Evolutionary conservation across 2,329 filamentous ascomycete genomes (phyloP).

Genomic region (Elsinoe necatrix): DNA sequence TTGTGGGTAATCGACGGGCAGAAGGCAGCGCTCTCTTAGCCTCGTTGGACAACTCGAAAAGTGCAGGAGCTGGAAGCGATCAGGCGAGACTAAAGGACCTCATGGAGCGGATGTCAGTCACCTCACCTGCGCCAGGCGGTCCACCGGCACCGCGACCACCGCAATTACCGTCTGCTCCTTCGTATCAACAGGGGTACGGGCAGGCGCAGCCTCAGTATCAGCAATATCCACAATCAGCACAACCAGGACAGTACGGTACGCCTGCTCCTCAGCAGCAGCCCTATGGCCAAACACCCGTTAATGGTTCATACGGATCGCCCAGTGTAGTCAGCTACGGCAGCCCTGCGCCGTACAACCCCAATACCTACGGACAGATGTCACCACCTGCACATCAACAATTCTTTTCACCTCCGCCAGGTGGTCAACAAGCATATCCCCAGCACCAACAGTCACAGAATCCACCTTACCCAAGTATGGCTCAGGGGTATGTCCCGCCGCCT

Average conservation of each 20-base stretch:
- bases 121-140: conserved; percentile 32
- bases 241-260: conserved; percentile 23
- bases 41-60: conserved; percentile 73
- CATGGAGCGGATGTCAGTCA: conserved; percentile 94
- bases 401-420: conserved; percentile 40
- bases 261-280: conserved; percentile 25
- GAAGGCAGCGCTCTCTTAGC: conserved; percentile 85
- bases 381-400: conserved; percentile 51
- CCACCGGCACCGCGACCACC: conserved; percentile 32
- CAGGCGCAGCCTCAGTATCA: conserved; percentile 44
- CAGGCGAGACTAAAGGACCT: conserved; percentile 75
- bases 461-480: conserved; percentile 40
- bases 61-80: conserved; percentile 54
- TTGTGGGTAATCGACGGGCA: conserved; percentile 86
- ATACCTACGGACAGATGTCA: conserved; percentile 38
- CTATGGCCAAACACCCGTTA: conserved; percentile 19
- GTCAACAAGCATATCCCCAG: conserved; percentile 29
- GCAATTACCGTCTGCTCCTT: conserved; percentile 35
- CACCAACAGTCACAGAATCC: conserved; percentile 24
- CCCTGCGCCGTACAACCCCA: conserved; percentile 37
- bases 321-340: conserved; percentile 15
- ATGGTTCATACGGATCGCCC: conserved; percentile 12
- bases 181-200: conserved; percentile 34
- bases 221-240: conserved; percentile 31
- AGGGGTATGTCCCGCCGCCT: conserved; percentile 55